A percentile compares a stretch with the other conserved stretches of the same genome.
Evolutionary conservation across 192 early-diverging fungal species (phyloP).

Genomic region (Endogone sp.): DNA sequence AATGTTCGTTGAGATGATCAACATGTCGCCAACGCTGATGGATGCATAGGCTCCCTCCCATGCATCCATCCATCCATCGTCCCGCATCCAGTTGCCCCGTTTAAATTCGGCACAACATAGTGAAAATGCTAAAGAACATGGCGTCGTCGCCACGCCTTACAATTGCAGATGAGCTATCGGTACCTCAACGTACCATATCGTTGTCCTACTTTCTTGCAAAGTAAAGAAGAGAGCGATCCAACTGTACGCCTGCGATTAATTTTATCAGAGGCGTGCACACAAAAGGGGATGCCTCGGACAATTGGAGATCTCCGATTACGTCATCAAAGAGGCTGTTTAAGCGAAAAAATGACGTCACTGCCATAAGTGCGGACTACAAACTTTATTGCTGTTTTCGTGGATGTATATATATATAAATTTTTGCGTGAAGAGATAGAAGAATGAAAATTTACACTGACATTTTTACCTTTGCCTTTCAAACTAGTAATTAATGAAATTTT

Average conservation of each 20-base stretch:
- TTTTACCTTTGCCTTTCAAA: too few relatives aligned
- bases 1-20: background rate
- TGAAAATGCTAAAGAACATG: background rate
- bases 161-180: background rate
- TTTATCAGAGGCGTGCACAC: background rate
- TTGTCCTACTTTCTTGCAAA: background rate
- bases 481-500: too few relatives aligned
- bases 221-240: background rate
- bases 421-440: too few relatives aligned
- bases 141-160: background rate
- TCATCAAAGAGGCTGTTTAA: background rate
- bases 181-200: background rate
- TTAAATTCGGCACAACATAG: too few relatives aligned
- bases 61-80: background rate
- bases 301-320: background rate
- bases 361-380: too few relatives aligned
- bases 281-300: background rate
- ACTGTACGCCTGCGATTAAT: background rate
- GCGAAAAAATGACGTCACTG: background rate
- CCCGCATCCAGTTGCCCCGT: background rate
- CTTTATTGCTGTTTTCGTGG: too few relatives aligned
- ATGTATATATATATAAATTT: too few relatives aligned
- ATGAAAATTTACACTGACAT: too few relatives aligned
- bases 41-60: background rate
- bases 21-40: background rate